phyloP scores from a whole-genome alignment of 257 asterid genomes.

The Vinca minor region DNA sequence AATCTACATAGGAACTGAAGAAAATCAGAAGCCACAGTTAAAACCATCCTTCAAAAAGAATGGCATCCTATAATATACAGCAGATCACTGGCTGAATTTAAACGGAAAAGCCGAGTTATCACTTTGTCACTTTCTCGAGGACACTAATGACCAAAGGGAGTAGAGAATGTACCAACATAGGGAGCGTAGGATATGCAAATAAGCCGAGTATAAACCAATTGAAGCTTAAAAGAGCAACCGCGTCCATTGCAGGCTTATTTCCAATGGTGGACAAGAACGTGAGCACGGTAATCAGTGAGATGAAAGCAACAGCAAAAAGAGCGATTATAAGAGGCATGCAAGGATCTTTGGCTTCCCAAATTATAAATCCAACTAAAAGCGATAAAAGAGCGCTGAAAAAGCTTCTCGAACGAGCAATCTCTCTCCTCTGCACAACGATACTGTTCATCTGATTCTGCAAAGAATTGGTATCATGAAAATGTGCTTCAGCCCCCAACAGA shows the following conservation, averaged over 20 bases:
- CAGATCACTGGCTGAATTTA: neutral
- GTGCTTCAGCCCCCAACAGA: neutral
- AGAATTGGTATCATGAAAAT: neutral
- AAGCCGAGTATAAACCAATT: constrained; percentile 71
- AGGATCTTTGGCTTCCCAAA: constrained; percentile 51
- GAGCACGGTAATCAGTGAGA: constrained; percentile 48
- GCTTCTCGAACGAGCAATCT: constrained; percentile 44
- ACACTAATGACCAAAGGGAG: constrained; percentile 17
- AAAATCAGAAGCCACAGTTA: no score
- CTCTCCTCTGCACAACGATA: constrained; percentile 18
- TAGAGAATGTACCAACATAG: constrained; percentile 29
- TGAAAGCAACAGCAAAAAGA: constrained; percentile 40
- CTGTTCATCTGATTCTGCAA: neutral
- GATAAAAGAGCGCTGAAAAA: constrained; percentile 44
- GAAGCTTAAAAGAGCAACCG: constrained; percentile 58
- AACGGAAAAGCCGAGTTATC: no score
- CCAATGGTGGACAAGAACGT: constrained; percentile 28
- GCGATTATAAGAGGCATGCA: constrained; percentile 69
- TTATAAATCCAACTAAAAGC: constrained; percentile 47
- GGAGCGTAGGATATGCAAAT: constrained; percentile 42
- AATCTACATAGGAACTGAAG: no score
- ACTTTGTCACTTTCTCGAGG: neutral
- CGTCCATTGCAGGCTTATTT: constrained; percentile 41
- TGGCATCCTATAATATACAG: neutral
- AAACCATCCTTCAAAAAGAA: neutral